Base-by-base conservation (phyloP, 2,329 filamentous ascomycete genomes). In the Paracorniculantispora psalliotae region DNA sequence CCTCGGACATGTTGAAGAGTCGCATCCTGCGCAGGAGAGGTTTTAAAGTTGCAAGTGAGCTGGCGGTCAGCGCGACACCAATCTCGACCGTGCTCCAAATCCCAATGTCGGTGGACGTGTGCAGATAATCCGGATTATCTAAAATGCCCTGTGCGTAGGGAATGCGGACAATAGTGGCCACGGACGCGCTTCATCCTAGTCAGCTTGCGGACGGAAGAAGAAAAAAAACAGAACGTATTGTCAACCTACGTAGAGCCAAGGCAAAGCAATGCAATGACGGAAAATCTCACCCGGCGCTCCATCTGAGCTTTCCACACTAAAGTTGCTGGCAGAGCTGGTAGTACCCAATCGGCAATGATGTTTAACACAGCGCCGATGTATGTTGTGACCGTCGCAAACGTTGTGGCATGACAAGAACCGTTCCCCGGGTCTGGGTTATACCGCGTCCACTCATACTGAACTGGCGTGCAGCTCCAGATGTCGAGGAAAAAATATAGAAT, bases 21-120 rank as follows among this genome's bases (percentile, higher is more conserved):
- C 46, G 55, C n/a, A 67, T 35, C 23, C 51, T 61, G 46, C 63
- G 61, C 52, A 75, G 65, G 2, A 75, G 69, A 5, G 73, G 73
- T 1, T 48, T 52, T 6, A 77, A 68, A 0, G 74, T 76, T 1
- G 74, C 75, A 25, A 73, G 63, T 5, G 70, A 73, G 6, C 72
- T 72, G 7, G 74, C 75, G 5, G 70, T 67, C 2, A 77, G 71
- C 6, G 73, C 74, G 17, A 77, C 70, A 4, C 72, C 72, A 33
- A 72, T 73, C 61, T 77, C 75, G n/a, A 74, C 68, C 49, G 76
- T 75, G 4, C 72, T 76, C 75, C 75, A 78, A 59, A 77, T 76
- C 5, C 73, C 71, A 7, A 77, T 65, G 62, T 75, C 75, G 17
- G 74, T 72, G 59, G 74, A 75, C 57, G 72, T 69, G 68, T 73